Base-by-base conservation (phyloP, 2,329 filamentous ascomycete genomes). In the Raffaelea albimanens region DNA sequence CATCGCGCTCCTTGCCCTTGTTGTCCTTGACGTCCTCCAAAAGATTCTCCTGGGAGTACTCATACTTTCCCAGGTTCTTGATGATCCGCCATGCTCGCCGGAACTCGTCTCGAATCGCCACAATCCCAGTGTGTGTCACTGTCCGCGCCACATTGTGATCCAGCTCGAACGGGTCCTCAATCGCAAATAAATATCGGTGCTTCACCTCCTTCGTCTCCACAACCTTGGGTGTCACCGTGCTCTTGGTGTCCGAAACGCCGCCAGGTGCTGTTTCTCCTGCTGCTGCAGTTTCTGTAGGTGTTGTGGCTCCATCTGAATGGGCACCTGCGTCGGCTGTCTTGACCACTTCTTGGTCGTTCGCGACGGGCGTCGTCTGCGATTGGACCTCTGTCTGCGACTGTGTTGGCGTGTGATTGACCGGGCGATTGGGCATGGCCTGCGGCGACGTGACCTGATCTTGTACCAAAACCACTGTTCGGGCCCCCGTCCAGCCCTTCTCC, bases 141-240 rank as follows among this genome's bases (percentile, higher is more conserved):
- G 88, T 95, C 44, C 87, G 74, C 3, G 86, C 90, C 31, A 95
- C 85, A 56, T 95, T 96, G 64, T 95, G 88, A 38, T 88, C 82
- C 2, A 82, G 66, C 67, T 95, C 88, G 58, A 95, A 95, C 0
- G 90, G 90, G 61, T 95, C 90, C 61, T 95, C 90, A 51, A 96
- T 90, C 29, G 87, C 87, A 55, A 95, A 85, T 4, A 95, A 74
- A 61, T 88, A 95, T 13, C 88, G 80, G 58, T 89, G 80, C 2
- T 85, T 78, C 14, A 91, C 75, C 58, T 89, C 85, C 56, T 84
- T 86, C 44, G 76, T 58, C 29, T 75, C 70, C 5, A 59, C 58
- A 11, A 60, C 53, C 45, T 65, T 68, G 3, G 56, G 48, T 8
- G 57, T 51, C 10, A 21, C 8, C 33, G 47, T 11, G 38, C 40